Evolutionary conservation across 176 grass and related monocot species (phyloP).

Genomic region (Melocanna baccifera): DNA sequence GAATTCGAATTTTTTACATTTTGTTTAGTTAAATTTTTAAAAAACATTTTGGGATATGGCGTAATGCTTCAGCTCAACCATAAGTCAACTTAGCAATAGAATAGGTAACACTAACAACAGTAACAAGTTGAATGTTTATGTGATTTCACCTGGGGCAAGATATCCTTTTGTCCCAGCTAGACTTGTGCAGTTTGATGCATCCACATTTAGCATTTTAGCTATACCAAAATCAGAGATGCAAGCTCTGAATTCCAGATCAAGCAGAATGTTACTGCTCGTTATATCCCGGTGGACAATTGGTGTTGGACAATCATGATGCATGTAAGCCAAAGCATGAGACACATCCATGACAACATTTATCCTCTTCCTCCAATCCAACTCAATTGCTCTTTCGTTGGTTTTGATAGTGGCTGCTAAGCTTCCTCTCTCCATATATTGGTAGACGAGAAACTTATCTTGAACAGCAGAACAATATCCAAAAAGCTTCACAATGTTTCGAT

Average conservation of each 20-base stretch:
- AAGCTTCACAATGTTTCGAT: background rate
- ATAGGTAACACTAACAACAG: background rate
- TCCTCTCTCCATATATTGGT: conserved; percentile 10
- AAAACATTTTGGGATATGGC: too few species aligned
- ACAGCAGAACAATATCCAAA: background rate
- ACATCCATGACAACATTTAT: background rate
- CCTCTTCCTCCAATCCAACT: background rate
- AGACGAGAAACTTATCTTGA: background rate
- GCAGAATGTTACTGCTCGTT: background rate
- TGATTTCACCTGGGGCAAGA: background rate
- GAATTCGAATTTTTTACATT: too few species aligned
- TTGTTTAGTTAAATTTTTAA: too few species aligned
- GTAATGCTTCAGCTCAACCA: too few species aligned
- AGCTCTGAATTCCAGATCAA: conserved; percentile 5
- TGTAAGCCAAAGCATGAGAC: background rate
- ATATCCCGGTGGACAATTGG: background rate
- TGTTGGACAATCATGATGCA: background rate
- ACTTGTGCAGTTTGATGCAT: background rate
- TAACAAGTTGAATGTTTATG: background rate
- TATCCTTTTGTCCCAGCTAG: background rate
- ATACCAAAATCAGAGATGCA: background rate
- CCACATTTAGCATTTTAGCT: background rate
- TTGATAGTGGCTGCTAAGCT: background rate
- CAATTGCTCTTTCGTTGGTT: background rate
- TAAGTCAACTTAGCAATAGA: too few species aligned